Base-by-base conservation (phyloP, 2,329 filamentous ascomycete species). In the Fusarium camptoceras region DNA sequence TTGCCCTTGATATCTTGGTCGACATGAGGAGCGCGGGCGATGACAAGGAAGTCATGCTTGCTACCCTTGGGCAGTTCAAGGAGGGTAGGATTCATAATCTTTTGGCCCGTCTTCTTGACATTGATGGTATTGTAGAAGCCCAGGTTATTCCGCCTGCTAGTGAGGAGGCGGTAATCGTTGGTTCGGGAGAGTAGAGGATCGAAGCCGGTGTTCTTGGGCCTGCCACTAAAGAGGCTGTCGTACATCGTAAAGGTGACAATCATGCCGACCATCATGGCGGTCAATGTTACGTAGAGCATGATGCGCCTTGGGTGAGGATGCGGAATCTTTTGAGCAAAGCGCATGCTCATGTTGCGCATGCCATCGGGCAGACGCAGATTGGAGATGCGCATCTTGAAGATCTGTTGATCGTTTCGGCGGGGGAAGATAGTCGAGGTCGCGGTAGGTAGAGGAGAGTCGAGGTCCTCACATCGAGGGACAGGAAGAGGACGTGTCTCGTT, bases 51-150 rank as follows among this genome's bases (percentile, higher is more conserved):
- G 61, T 72, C 65, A 16, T 71, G 68, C 47, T 71, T 71, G 53
- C 68, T 71, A 6, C 65, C 69, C 25, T 63, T 63, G 8, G 69
- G 69, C 30, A 71, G 22, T 47, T 71, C 68, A 42, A 71, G 69
- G 24, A 71, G 68, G 39, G 69, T 71, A 16, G 69, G 69, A 43
- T 71, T 71, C 69, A 71, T 72, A 50, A 71, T 71, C 57, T 72
- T 70, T 22, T 71, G 56, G n/a, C 69, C 69, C 18, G 65, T 71
- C 60, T 65, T 58, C 55, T 72, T 66, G 54, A 70, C 69, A 47
- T 71, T 70, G 62, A 71, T 71, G 10, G 46, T 53, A 11, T 71
- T 71, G 61, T 72, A 71, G 37, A 71, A 70, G 31, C 69, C 69
- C 37, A 71, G 25, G 47, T 72, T 71, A 54, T 71, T 71, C 42